Evolutionary conservation across 2,329 filamentous ascomycete genomes (phyloP).

Genomic region (Fusarium bulbicola): DNA sequence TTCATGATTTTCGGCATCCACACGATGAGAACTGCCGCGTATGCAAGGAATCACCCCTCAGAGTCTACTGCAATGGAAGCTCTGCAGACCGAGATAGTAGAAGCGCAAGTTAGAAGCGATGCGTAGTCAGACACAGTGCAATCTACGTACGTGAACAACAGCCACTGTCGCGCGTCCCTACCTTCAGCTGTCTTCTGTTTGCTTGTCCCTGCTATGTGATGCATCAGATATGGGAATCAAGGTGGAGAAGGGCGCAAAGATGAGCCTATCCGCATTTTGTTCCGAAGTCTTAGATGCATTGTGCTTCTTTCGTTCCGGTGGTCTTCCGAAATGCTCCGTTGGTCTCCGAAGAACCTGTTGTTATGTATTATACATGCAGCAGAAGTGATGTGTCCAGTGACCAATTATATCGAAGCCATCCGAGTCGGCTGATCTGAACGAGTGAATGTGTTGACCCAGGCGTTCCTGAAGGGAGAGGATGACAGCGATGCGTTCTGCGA

Average conservation of each 20-base stretch:
- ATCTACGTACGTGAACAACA: accelerated
- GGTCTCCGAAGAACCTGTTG: neutral
- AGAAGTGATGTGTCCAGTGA: too few species aligned
- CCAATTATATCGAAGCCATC: too few species aligned
- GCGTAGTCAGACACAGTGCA: accelerated
- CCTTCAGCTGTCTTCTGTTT: accelerated
- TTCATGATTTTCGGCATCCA: accelerated
- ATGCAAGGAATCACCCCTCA: neutral
- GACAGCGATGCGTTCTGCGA: neutral
- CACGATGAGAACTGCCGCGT: accelerated
- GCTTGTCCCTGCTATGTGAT: too few species aligned
- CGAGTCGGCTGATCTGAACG: accelerated
- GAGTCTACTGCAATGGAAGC: accelerated
- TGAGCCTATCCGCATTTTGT: too few species aligned
- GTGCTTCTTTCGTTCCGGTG: neutral
- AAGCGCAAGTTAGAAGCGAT: accelerated
- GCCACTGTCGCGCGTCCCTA: too few species aligned
- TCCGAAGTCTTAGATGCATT: too few species aligned
- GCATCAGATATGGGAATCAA: accelerated
- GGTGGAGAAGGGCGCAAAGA: too few species aligned
- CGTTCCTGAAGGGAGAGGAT: accelerated
- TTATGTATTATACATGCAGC: too few species aligned
- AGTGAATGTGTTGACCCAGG: neutral
- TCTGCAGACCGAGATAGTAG: neutral
- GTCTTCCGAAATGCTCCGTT: neutral